Base-by-base conservation (phyloP, 2,329 filamentous ascomycete genomes). In the Aspergillus fumigatus region DNA sequence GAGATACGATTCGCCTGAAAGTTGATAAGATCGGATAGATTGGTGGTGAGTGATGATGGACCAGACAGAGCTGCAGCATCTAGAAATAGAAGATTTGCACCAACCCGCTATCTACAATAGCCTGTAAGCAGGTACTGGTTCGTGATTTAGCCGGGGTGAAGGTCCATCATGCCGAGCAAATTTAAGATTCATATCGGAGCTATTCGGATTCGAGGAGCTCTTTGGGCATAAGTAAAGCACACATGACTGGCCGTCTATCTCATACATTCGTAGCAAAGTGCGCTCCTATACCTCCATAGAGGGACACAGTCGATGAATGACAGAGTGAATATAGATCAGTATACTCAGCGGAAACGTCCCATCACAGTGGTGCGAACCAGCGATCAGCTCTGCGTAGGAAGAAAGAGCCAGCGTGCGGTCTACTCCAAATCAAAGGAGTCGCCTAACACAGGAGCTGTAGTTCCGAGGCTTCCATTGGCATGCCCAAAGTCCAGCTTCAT, bases 401-500 rank as follows among this genome's bases (percentile, higher is more conserved):
- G 32, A 38, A 7, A 7, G 14, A 5, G n/a, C 2, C 17, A 17
- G 32, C 14, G 32, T 38, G 32, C 32, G 14, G 32, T 26, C 55
- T 54, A 60, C 41, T 56, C 55, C 48, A 60, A 50, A 43, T 56
- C 57, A 27, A 19, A 5, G 9, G 6, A 54, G 10, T n/a, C 52
- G 26, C 27, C 19, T 26, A 7, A 11, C 14, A 19, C 25, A 43
- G 4, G 14, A 27, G 48, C n/a, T 56, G 49, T 6, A 62, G 40
- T 32, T 51, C 60, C 41, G 45, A 56, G n/a, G 50, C 56, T 50
- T 52, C 62, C 53, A 58, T 60, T 65, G 58, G 69, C 59, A 55
- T 71, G 65, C 56, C 73, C 68, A 58, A 82, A 85, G 62, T 96
- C 92, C 65, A 97, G 77, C 78, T 96, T 96, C 90, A 96, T 96